phyloP scores from a whole-genome alignment of 441 rosid genomes.

The Euphorbia neoarborescens region DNA sequence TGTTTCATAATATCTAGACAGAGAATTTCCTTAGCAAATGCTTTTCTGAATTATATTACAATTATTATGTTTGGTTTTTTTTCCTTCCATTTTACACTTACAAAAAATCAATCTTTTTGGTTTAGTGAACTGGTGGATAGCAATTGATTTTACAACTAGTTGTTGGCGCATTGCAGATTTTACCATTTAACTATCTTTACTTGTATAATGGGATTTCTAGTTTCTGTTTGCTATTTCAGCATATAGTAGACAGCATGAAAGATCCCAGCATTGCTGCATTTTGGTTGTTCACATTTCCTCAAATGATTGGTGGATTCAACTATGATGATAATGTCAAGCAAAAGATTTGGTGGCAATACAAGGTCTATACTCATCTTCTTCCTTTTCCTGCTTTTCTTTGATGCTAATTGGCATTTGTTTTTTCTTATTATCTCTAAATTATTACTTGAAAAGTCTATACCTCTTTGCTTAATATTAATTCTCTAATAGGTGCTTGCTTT shows the following conservation, averaged over 20 bases:
- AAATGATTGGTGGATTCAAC: slow-evolving; percentile 67
- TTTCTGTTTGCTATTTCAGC: slow-evolving; percentile 44
- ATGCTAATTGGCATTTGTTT: not conserved
- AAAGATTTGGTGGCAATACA: slow-evolving; percentile 86
- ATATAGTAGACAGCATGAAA: slow-evolving; percentile 85
- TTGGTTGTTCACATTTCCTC: slow-evolving; percentile 84
- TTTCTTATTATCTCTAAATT: not conserved
- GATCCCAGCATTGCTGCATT: slow-evolving; percentile 93
- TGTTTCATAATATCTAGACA: not conserved
- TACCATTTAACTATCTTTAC: slow-evolving; percentile 3
- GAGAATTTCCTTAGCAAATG: not conserved
- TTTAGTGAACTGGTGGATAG: not conserved
- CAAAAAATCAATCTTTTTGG: not conserved
- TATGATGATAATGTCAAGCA: slow-evolving; percentile 74
- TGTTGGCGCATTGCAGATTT: not conserved
- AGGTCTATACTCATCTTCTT: slow-evolving; percentile 34
- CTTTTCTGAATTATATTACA: not conserved
- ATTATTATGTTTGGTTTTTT: not conserved
- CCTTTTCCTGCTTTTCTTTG: not conserved
- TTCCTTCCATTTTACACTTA: not conserved
- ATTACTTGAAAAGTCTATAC: not conserved
- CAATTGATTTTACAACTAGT: not conserved
- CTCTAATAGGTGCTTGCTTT: not conserved
- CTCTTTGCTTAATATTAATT: not conserved
- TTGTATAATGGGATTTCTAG: slow-evolving; percentile 10